Base-by-base conservation (phyloP, 345 rosid species). In the Gossypium anomalum region DNA sequence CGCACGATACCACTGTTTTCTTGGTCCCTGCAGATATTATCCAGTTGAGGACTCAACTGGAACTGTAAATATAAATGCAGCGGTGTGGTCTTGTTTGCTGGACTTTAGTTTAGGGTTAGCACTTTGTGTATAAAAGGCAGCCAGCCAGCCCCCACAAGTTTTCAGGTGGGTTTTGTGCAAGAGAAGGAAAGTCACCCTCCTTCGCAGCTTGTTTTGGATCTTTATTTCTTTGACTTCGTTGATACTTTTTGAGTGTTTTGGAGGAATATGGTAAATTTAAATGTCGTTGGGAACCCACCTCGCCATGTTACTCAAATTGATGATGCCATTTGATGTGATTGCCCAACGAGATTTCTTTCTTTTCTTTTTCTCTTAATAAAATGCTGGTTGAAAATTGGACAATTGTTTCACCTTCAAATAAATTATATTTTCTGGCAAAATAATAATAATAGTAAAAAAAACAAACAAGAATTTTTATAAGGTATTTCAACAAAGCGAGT, bases 91-190 rank as follows among this genome's bases (percentile, higher is more conserved):
- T 13, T 48, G 65, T 58, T 78, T 61, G 66, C 19, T 56, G 62
- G 52, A 48, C 62, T 45, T 9, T 64, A 62, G 82, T 74, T 34
- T 82, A 78, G 79, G 7, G 82, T 74, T 82, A 76, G 79, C 19
- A 55, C 70, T 51, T 73, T 80, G 82, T 63, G 47, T 56, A 25
- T 71, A 15, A 3, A 74, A 34, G 41, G 41, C 41, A 34, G 41
- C 41, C 41, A 34, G 41, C 7, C 41, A 77, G 67, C 74, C 71
- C 75, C 62, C 4, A 15, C 56, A 51, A 51, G n/a, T 51, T 51
- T 51, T 51, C 56, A 51, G n/a, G 19, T 53, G 58, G 22, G 58
- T 53, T 53, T 53, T 53, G 58, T 53, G 58, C 22, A 17, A 53
- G 22, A 53, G 58, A 53, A 53, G 22, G 57, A 1, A 16, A 53